A percentile compares a stretch with the other conserved stretches of the same genome.
phyloP scores from a whole-genome alignment of 768 basidiomycete species.

The Postia placenta region DNA sequence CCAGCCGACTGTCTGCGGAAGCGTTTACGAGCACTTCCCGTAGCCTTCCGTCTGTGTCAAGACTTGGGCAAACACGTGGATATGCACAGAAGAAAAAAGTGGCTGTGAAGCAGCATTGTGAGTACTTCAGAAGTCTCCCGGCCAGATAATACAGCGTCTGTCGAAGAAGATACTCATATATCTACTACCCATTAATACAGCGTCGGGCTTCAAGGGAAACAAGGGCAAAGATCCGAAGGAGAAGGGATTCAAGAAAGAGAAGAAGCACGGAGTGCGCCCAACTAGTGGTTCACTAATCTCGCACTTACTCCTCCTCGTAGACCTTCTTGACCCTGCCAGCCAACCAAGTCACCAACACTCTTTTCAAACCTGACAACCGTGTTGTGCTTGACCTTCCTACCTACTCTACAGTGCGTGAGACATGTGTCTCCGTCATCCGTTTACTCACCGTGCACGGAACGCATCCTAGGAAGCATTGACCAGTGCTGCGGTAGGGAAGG shows the following conservation, averaged over 20 bases:
- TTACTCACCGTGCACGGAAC: no score
- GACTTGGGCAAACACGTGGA: not conserved
- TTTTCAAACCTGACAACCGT: slow-evolving; percentile 34
- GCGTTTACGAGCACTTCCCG: not conserved
- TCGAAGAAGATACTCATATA: not conserved
- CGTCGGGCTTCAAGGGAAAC: not conserved
- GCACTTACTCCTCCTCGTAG: not conserved
- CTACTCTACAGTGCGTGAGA: slow-evolving; percentile 36
- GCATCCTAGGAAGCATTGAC: slow-evolving; percentile 28
- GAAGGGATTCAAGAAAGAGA: not conserved
- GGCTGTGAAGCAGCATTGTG: not conserved
- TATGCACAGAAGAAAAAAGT: not conserved
- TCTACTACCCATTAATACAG: not conserved
- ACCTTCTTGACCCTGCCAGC: slow-evolving; percentile 35
- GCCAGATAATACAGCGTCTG: not conserved
- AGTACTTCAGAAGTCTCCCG: not conserved
- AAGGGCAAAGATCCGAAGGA: not conserved
- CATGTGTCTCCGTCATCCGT: not conserved
- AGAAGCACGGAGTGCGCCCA: not conserved
- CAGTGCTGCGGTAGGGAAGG: slow-evolving; percentile 34
- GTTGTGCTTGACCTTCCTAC: slow-evolving; percentile 32
- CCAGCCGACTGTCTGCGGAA: not conserved
- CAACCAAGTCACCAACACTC: slow-evolving; percentile 30
- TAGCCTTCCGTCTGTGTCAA: not conserved
- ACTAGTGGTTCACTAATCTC: not conserved